Conservation (phyloP, 495 filamentous ascomycete species). For the Podospora fimiseda region DNA sequence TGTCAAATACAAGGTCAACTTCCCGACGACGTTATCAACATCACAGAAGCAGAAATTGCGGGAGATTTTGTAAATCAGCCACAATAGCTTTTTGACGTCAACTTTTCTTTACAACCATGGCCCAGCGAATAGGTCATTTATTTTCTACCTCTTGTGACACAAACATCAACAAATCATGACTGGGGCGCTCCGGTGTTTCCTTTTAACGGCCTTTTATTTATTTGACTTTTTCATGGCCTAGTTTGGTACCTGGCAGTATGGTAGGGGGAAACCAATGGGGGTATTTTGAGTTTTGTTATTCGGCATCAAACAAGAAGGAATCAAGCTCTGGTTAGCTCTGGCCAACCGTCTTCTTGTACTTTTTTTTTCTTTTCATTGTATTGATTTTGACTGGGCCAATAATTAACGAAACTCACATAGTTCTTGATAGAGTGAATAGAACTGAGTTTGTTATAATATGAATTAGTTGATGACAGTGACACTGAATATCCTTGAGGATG, state of each 20-base stretch:
- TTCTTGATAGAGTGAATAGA: too few relatives aligned
- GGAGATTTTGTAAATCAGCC: constrained; percentile 55
- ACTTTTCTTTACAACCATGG: background rate
- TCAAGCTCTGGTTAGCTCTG: too few relatives aligned
- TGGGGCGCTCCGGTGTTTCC: background rate
- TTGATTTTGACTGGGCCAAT: too few relatives aligned
- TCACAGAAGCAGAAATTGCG: constrained; percentile 72
- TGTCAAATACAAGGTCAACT: constrained; percentile 85
- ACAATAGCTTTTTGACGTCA: background rate
- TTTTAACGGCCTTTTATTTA: background rate
- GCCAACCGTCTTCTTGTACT: too few relatives aligned
- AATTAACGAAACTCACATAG: too few relatives aligned
- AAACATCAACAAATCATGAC: background rate
- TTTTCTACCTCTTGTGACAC: background rate
- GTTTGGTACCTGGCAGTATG: too few relatives aligned
- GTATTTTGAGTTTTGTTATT: background rate
- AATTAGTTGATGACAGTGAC: too few relatives aligned
- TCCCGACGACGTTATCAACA: constrained; percentile 67
- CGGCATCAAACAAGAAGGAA: too few relatives aligned
- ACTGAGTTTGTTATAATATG: too few relatives aligned
- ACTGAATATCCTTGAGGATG: too few relatives aligned
- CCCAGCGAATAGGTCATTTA: too few relatives aligned
- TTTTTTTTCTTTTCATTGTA: background rate
- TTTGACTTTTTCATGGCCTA: background rate
- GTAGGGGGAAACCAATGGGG: too few relatives aligned